Percentiles rank a stretch among this genome's conserved stretches.
Conservation (phyloP, 305 asterid genomes). For the Solanum hybrid region DNA sequence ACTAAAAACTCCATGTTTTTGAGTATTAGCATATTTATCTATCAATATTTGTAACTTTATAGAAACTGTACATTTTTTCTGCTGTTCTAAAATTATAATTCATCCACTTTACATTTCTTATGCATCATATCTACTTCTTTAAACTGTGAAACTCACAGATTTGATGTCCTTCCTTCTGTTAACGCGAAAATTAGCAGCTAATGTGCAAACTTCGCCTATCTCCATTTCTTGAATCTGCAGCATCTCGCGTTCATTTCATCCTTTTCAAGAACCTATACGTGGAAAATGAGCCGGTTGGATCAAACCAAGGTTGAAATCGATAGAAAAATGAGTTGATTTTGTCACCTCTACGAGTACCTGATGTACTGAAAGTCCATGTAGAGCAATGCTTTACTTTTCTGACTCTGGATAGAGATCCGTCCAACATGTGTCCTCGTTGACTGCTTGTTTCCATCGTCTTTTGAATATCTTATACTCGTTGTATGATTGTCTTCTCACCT, state of each 20-base stretch:
- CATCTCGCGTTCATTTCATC: neutral
- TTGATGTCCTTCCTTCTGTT: neutral
- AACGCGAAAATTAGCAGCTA: neutral
- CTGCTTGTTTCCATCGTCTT: slow-evolving; percentile 63
- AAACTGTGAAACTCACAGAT: neutral
- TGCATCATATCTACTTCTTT: neutral
- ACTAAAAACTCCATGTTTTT: neutral
- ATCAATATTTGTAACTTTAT: neutral
- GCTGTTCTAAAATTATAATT: neutral
- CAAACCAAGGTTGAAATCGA: neutral
- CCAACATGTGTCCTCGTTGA: slow-evolving; percentile 42
- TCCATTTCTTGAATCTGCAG: neutral
- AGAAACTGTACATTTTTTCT: neutral
- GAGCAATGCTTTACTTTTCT: neutral
- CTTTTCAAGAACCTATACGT: neutral
- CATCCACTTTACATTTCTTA: neutral
- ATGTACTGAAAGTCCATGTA: neutral
- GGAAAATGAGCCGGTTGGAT: neutral
- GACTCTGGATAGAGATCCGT: slow-evolving; percentile 39
- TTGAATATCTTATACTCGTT: slow-evolving; percentile 58
- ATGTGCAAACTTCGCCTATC: neutral
- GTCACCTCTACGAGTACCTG: neutral
- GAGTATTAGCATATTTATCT: neutral
- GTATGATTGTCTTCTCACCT: slow-evolving; percentile 85
- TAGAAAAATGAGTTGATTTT: neutral